Base-by-base conservation (phyloP, 805 yeast genomes). In the Hanseniaspora opuntiae region DNA sequence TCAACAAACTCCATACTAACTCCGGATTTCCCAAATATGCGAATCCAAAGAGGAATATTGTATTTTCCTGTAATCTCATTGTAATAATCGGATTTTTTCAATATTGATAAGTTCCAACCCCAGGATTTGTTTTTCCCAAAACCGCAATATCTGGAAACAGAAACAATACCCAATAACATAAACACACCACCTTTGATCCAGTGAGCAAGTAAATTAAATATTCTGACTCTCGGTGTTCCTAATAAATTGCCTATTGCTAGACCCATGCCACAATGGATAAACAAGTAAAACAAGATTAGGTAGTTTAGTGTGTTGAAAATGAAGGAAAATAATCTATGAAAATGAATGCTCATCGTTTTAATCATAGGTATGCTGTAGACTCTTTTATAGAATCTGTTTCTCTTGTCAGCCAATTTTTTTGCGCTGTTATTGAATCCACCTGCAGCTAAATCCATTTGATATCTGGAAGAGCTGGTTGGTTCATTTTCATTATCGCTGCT, bases 171-270 rank as follows among this genome's bases (percentile, higher is more conserved):
- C 39, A 84, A 69, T 5, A 73, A 58, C 55, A 87, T 74, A 63
- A 90, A 90, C 2, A 90, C 93, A 25, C 90, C 93, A 56, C 98
- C 98, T 67, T 90, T 90, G 66, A 90, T 90, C 75, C 87, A 86
- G 68, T 90, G 98, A 1, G 98, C 98, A 55, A 90, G 73, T 51
- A 90, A 67, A 60, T 86, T 87, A 70, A 86, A 90, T 14, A 89
- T 82, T 20, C 71, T 71, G 12, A 60, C 63, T 16, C 39, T 42
- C 3, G 79, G 89, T 66, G 77, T 68, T 39, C 95, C 97, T 61
- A 88, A 66, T 40, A 82, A 63, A 52, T 75, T 77, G 44, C 85
- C 84, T 6, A 84, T 81, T 7, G 87, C 86, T 19, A 68, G 33
- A 53, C 80, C 81, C 14, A 74, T 70, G 49, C 71, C 66, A 17